Conservation (phyloP, 805 yeast species). For the Alloascoidea africana region DNA sequence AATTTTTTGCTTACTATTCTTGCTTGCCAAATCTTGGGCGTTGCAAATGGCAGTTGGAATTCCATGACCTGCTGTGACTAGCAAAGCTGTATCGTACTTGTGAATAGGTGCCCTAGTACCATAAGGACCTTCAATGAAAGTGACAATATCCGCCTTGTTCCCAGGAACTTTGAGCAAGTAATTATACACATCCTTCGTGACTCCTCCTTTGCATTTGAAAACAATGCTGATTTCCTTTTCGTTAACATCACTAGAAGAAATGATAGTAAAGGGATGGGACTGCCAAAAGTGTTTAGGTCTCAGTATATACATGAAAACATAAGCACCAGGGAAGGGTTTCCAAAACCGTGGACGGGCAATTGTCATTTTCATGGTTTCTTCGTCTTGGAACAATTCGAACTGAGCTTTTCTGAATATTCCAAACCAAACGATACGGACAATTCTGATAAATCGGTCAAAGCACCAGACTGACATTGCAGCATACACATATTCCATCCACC, state of each 20-base stretch:
- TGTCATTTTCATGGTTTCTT: conserved; percentile 4
- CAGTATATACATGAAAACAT: conserved; percentile 24
- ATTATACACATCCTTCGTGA: conserved; percentile 28
- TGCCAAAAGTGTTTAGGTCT: conserved; percentile 43
- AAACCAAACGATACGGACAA: conserved; percentile 31
- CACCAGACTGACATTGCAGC: conserved; percentile 42
- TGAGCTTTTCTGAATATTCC: conserved; percentile 22
- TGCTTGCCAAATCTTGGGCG: conserved; percentile 8
- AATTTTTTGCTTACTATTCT: conserved; percentile 7
- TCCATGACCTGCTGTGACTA: too few species aligned
- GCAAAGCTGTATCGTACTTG: conserved; percentile 22
- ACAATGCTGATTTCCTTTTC: conserved; percentile 10
- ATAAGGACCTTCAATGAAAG: conserved; percentile 49
- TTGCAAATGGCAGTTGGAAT: too few species aligned
- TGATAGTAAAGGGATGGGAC: conserved; percentile 21
- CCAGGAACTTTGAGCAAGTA: conserved; percentile 17
- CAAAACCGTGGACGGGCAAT: too few species aligned
- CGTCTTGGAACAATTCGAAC: conserved; percentile 10
- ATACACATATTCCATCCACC: conserved; percentile 30
- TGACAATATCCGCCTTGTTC: conserved; percentile 16
- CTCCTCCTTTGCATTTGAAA: conserved; percentile 30
- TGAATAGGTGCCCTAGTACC: conserved; percentile 28
- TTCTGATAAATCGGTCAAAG: conserved; percentile 36
- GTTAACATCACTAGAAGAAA: conserved; percentile 4
- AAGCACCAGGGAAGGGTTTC: too few species aligned